These are phyloP conservation scores for Dothistroma pini DNA, from an alignment of 2,329 filamentous ascomycete genomes.

Conservation along the genomic window DNA sequence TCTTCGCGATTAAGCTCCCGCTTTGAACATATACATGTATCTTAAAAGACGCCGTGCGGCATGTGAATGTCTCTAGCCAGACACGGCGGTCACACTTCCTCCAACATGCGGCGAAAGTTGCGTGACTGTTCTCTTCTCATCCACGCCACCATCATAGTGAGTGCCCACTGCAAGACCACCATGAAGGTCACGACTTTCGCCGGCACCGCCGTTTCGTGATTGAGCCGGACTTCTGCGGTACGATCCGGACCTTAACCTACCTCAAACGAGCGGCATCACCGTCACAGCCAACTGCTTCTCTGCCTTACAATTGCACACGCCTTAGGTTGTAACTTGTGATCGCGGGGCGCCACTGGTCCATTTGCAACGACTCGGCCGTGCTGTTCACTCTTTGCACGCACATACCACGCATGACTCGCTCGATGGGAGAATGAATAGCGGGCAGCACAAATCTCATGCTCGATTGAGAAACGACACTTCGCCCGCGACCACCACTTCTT, in stretches of 20 bases:
- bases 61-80: background rate
- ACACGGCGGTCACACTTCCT: background rate
- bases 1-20: background rate
- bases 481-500: background rate
- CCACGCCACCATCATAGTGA: background rate
- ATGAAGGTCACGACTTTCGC: background rate
- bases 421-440: constrained; percentile 8
- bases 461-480: constrained; percentile 2
- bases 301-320: background rate
- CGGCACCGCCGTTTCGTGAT: background rate
- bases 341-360: constrained; percentile 4
- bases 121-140: background rate
- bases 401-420: background rate
- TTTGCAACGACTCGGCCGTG: background rate
- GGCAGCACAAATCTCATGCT: constrained; percentile 7
- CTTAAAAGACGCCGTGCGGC: background rate
- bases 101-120: background rate
- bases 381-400: background rate
- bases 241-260: constrained; percentile 3
- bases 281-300: background rate
- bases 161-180: background rate
- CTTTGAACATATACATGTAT: background rate
- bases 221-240: background rate
- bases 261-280: constrained; percentile 1
- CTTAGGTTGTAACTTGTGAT: background rate